phyloP scores from a whole-genome alignment of 176 grass and related monocot species.

The Eragrostis curvula region DNA sequence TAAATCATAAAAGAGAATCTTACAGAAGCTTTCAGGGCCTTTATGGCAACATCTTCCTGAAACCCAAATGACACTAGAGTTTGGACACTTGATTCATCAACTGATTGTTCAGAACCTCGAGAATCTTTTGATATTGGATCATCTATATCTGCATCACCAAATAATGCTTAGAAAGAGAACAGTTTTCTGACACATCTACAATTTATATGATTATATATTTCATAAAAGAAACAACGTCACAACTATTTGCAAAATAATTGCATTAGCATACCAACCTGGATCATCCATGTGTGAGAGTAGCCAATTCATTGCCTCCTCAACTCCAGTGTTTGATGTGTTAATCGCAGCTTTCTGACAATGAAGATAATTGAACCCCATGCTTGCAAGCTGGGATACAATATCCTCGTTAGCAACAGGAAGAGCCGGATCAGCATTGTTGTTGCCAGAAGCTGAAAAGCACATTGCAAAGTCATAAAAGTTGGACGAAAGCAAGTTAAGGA shows the following conservation, averaged over 20 bases:
- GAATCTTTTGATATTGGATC: conserved; percentile 75
- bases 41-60: conserved; percentile 83
- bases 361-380: conserved; percentile 96
- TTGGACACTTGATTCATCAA: conserved; percentile 90
- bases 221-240: not conserved
- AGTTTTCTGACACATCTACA: not conserved
- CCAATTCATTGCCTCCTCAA: conserved; percentile 98
- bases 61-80: conserved; percentile 97
- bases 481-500: not conserved
- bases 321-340: conserved; percentile 81
- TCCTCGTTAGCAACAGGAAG: conserved; percentile 70
- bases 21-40: conserved; percentile 92
- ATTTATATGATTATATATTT: not conserved
- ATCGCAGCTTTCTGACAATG: conserved; percentile 97
- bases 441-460: conserved; percentile 54
- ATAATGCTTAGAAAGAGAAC: not conserved
- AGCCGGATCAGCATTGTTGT: conserved; percentile 51
- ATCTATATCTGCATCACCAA: conserved; percentile 76
- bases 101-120: conserved; percentile 39
- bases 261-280: conserved; percentile 59
- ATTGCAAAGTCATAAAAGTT: conserved; percentile 27
- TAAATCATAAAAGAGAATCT: conserved; percentile 40
- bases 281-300: conserved; percentile 94
- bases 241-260: conserved; percentile 2
- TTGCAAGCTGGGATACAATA: conserved; percentile 88